These are phyloP conservation scores for Wickerhamiella slavikovae DNA, from an alignment of 805 yeast species.

Conservation along the genomic window DNA sequence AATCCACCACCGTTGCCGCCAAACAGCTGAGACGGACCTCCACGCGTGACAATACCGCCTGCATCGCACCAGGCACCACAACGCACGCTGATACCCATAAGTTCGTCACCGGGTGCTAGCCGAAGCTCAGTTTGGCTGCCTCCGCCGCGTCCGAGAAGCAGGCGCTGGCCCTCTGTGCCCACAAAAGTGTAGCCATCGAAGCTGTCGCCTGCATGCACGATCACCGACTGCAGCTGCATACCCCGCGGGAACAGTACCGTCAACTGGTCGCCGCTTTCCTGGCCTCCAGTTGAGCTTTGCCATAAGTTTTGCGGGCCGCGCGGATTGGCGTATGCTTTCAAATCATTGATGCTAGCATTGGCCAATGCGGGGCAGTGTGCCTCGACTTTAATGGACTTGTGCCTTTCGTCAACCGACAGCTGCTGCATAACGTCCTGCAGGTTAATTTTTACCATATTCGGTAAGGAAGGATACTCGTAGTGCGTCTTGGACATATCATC, in stretches of 20 bases:
- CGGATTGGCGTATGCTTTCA: slow-evolving; percentile 16
- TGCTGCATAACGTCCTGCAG: slow-evolving; percentile 25
- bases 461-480: slow-evolving; percentile 46
- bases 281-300: slow-evolving; percentile 5
- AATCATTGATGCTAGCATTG: slow-evolving; percentile 30
- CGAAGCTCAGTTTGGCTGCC: slow-evolving; percentile 27
- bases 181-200: slow-evolving; percentile 58
- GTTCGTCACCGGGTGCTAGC: slow-evolving; percentile 35
- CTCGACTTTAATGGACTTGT: slow-evolving; percentile 21
- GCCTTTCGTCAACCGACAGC: slow-evolving; percentile 17
- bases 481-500: slow-evolving; percentile 35
- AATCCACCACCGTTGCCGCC: slow-evolving; percentile 57
- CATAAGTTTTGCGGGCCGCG: neutral
- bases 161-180: slow-evolving; percentile 15
- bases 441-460: slow-evolving; percentile 27
- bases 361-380: slow-evolving; percentile 21
- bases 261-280: slow-evolving; percentile 8
- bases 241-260: slow-evolving; percentile 7
- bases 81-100: slow-evolving; percentile 41
- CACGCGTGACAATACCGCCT: slow-evolving; percentile 41
- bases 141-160: slow-evolving; percentile 19
- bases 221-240: slow-evolving; percentile 20
- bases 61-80: slow-evolving; percentile 86
- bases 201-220: slow-evolving; percentile 56
- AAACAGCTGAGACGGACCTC: slow-evolving; percentile 24